A percentile compares a stretch with the other conserved stretches of the same genome.
Conservation (phyloP, 2,329 filamentous ascomycete species). For the Xylaria multiplex region DNA sequence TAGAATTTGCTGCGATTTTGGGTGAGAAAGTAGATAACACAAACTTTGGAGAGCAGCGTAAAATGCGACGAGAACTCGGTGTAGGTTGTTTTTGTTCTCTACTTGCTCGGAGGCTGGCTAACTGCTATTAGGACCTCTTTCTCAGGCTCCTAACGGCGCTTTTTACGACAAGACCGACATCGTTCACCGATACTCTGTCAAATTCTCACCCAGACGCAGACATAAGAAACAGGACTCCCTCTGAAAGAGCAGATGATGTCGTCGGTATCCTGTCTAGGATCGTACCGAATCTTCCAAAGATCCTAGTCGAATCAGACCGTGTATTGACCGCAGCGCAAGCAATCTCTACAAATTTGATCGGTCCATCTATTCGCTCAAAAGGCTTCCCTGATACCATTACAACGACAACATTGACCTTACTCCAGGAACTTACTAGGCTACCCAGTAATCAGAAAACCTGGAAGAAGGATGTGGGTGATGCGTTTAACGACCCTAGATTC, state of each 20-base stretch:
- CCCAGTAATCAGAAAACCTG: conserved; percentile 86
- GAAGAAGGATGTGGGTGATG: conserved; percentile 92
- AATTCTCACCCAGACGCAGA: conserved; percentile 53
- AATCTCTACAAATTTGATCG: conserved; percentile 85
- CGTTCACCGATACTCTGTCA: conserved; percentile 68
- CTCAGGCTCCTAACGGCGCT: conserved; percentile 88
- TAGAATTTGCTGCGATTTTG: conserved; percentile 89
- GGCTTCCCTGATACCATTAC: conserved; percentile 87
- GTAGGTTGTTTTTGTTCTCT: conserved; percentile 65
- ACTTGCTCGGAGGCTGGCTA: conserved; percentile 38
- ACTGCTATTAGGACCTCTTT: conserved; percentile 78
- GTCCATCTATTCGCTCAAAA: conserved; percentile 83
- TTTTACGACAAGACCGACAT: conserved; percentile 87
- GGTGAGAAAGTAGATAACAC: conserved; percentile 98
- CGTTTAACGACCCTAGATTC: conserved; percentile 89
- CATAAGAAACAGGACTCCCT: conserved; percentile 49
- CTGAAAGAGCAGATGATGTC: conserved; percentile 75
- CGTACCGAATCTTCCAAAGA: conserved; percentile 81
- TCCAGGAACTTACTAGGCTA: conserved; percentile 80
- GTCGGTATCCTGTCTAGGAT: conserved; percentile 81
- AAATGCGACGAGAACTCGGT: conserved; percentile 89
- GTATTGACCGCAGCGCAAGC: conserved; percentile 79
- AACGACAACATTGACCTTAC: conserved; percentile 73
- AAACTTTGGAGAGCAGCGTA: conserved; percentile 92
- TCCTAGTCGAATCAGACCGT: conserved; percentile 86